Base-by-base conservation (phyloP, 2,329 filamentous ascomycete species). In the Dactylellina haptotyla region DNA sequence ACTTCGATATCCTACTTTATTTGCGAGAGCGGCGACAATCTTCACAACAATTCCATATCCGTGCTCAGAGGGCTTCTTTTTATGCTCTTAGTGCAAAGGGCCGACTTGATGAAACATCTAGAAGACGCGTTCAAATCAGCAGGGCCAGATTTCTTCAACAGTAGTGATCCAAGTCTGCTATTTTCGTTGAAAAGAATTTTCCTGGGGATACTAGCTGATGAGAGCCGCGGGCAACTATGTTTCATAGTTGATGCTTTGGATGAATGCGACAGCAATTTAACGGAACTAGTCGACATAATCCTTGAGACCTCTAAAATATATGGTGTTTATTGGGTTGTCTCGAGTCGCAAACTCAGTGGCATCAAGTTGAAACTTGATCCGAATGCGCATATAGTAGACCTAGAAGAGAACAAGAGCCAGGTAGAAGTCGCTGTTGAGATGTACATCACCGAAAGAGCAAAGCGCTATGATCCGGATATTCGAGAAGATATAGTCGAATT, bases 241-340 rank as follows among this genome's bases (percentile, higher is more conserved):
- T 16, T 59, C 48, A 37, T 59, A 18, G 48, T 59, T 34, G 56
- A 59, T 59, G 56, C 56, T 10, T 23, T 59, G 14, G 39, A 62
- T 48, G 57, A 62, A 62, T 62, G 57, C 23, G 26, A 46, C 8
- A 16, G 8, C 25, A 28, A 53, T 18, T 14, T 32, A 4, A 28
- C 28, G 4, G n/a, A 4, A 8, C 48, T 32, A 3, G n/a, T 53
- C 9, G 23, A 28, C 20, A 18, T 53, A 3, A 28, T 53, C 8
- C 8, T 53, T 3, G 25, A 53, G 28, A 30, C 48, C 9, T n/a
- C 28, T 4, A 9, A 53, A 28, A 30, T 14, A 12, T 26, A 28
- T 3, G n/a, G 48, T 3, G 48, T 32, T 25, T 9, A 34, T 14
- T 53, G 48, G 48, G 32, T 53, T 25, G 28, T 53, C 9, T 30